Evolutionary conservation across 2,329 filamentous ascomycete genomes (phyloP).

Genomic region (Diaporthe vexans): DNA sequence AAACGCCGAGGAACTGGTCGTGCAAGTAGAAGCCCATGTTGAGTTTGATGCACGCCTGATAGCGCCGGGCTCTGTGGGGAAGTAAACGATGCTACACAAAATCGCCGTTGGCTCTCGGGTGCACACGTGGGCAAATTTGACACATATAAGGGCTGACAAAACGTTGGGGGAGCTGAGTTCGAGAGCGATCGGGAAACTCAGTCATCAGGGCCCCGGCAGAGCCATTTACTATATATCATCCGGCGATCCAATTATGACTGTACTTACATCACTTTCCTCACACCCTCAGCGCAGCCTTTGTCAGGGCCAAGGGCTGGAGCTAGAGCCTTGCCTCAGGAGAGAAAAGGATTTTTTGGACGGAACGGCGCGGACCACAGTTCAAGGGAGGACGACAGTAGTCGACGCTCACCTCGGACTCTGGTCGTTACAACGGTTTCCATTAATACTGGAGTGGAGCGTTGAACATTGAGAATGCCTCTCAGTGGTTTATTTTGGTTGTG

Average conservation of each 20-base stretch:
- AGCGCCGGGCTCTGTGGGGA: conserved; percentile 5
- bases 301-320: background rate
- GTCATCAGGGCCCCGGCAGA: conserved; percentile 5
- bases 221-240: conserved; percentile 16
- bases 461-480: background rate
- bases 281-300: background rate
- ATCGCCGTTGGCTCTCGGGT: background rate
- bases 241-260: conserved; percentile 1
- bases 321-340: background rate
- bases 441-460: conserved; percentile 16
- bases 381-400: conserved; percentile 10
- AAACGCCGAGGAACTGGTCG: conserved; percentile 29
- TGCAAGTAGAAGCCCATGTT: conserved; percentile 9
- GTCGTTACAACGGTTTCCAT: conserved; percentile 15
- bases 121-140: conserved; percentile 3
- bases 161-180: conserved; percentile 3
- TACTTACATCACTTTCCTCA: conserved; percentile 8
- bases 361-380: conserved; percentile 17
- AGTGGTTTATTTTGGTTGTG: conserved; percentile 23
- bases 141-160: background rate
- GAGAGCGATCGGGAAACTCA: background rate
- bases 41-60: background rate
- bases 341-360: conserved; percentile 15
- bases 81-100: background rate
- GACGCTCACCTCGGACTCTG: conserved; percentile 16